Conservation (phyloP, 306 rosid species). For the Corylus americana region DNA sequence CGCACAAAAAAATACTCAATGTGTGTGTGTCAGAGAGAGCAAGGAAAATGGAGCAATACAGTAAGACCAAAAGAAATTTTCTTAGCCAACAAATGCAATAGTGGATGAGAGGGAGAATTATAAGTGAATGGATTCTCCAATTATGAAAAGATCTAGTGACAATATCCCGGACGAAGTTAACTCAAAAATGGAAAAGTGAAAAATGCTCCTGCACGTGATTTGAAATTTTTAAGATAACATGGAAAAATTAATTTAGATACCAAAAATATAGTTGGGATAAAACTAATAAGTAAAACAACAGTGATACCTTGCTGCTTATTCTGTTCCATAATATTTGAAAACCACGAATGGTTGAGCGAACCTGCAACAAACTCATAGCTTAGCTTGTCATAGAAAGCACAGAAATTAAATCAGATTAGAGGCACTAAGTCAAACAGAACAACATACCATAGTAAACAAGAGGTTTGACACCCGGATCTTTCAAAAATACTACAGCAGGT, state of each 20-base stretch:
- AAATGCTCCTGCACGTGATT: neutral
- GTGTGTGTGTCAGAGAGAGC: neutral
- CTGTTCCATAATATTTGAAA: slow-evolving; percentile 66
- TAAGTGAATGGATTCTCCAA: neutral
- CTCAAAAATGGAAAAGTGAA: neutral
- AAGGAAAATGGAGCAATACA: neutral
- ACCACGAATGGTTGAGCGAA: slow-evolving; percentile 47
- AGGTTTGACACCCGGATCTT: slow-evolving; percentile 92
- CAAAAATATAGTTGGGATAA: neutral
- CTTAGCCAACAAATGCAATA: neutral
- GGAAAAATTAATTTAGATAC: neutral
- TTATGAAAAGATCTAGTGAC: neutral
- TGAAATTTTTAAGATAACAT: neutral
- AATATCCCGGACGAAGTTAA: neutral
- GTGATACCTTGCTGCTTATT: slow-evolving; percentile 74
- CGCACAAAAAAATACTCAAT: neutral
- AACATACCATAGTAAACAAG: slow-evolving; percentile 72
- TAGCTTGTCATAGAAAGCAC: slow-evolving; percentile 27
- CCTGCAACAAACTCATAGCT: slow-evolving; percentile 50
- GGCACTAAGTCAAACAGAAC: slow-evolving; percentile 20
- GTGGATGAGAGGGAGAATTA: neutral
- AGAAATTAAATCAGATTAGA: slow-evolving; percentile 18
- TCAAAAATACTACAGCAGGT: slow-evolving; percentile 82
- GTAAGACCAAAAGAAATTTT: neutral
- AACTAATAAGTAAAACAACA: neutral